Percentiles rank a stretch among this genome's conserved stretches.
Conservation (phyloP, 129 eudicot species). For the Chrysanthemum makinoi region DNA sequence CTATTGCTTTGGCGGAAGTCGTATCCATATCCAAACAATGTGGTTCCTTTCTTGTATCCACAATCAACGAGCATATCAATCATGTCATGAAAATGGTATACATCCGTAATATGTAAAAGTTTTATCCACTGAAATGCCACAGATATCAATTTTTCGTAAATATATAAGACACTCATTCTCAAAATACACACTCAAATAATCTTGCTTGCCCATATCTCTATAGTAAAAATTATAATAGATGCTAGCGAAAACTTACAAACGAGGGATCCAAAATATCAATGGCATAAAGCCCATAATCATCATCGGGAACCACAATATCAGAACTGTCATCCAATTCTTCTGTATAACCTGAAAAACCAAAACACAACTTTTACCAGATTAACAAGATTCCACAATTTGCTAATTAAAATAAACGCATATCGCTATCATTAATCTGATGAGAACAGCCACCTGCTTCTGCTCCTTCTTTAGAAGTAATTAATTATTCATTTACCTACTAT, state of each 20-base stretch:
- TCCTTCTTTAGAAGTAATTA: neutral
- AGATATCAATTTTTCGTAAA: neutral
- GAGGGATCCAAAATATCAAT: conserved; percentile 95
- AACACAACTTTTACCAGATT: neutral
- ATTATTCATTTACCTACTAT: neutral
- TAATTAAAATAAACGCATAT: neutral
- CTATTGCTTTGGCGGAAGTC: conserved; percentile 95
- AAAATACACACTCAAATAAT: neutral
- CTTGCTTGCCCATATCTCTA: neutral
- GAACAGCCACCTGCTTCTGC: neutral
- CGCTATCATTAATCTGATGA: neutral
- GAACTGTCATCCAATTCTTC: conserved; percentile 68
- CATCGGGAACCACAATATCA: conserved; percentile 78
- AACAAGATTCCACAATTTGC: conserved; percentile 2
- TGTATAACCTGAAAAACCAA: conserved; percentile 56
- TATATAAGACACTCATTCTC: neutral
- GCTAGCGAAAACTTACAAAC: conserved; percentile 40
- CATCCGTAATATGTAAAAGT: conserved; percentile 59
- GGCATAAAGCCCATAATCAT: conserved; percentile 90
- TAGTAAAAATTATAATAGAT: neutral
- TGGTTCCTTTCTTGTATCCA: conserved; percentile 94
- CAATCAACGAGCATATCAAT: conserved; percentile 84
- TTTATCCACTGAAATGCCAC: conserved; percentile 62
- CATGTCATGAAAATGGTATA: conserved; percentile 96
- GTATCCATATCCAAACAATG: conserved; percentile 91